Conservation (phyloP, 2,329 filamentous ascomycete species). For the Calonectria fujianensis region DNA sequence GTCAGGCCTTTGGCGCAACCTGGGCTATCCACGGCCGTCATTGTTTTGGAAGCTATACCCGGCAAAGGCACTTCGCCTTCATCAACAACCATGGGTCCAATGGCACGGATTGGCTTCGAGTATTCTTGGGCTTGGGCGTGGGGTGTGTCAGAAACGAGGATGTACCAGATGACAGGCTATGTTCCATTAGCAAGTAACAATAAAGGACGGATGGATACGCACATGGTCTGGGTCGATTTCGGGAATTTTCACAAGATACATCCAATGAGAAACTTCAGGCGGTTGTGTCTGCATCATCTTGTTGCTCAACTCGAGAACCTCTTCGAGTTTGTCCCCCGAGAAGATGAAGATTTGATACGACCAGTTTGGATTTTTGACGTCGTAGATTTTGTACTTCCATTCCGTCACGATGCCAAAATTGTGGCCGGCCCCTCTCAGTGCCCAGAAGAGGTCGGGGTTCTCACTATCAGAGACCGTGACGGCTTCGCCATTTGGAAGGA, state of each 20-base stretch:
- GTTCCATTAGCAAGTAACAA: not conserved
- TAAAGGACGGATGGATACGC: not conserved
- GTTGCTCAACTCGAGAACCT: slow-evolving; percentile 41
- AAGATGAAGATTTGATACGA: slow-evolving; percentile 64
- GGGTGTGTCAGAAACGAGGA: slow-evolving; percentile 63
- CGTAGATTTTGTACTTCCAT: slow-evolving; percentile 67
- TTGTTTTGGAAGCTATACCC: slow-evolving; percentile 64
- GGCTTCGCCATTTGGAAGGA: slow-evolving; percentile 39
- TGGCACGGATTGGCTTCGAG: slow-evolving; percentile 62
- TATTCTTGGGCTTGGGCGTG: slow-evolving; percentile 60
- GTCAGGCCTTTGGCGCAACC: slow-evolving; percentile 65
- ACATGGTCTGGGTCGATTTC: slow-evolving; percentile 42
- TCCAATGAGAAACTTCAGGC: slow-evolving; percentile 42
- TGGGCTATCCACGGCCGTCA: slow-evolving; percentile 59
- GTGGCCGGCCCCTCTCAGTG: slow-evolving; percentile 68
- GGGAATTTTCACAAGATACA: slow-evolving; percentile 46
- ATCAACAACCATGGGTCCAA: slow-evolving; percentile 60
- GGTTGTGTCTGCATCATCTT: slow-evolving; percentile 46
- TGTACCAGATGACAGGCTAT: slow-evolving; percentile 63
- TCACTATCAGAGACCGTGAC: slow-evolving; percentile 32
- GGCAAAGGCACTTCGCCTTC: slow-evolving; percentile 61
- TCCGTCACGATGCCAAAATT: slow-evolving; percentile 73
- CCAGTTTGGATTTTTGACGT: slow-evolving; percentile 60
- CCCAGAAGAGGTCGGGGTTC: slow-evolving; percentile 61
- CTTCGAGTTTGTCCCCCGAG: slow-evolving; percentile 48